Base-by-base conservation (phyloP, 176 grass and related monocot genomes). In the Rhynchospora tenuis region DNA sequence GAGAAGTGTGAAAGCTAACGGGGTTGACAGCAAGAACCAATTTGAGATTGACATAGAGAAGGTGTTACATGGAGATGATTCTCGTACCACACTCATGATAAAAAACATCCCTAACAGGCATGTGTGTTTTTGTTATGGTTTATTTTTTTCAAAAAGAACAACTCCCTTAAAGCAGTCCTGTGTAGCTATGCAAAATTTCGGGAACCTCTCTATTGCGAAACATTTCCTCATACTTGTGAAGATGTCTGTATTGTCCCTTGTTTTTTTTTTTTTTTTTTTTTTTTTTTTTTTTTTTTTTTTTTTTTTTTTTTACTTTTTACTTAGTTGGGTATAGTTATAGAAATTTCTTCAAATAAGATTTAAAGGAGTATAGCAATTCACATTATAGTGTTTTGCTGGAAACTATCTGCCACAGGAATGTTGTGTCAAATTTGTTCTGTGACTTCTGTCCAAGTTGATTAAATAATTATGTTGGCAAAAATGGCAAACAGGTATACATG, bases 101-200 rank as follows among this genome's bases (percentile, higher is more conserved):
- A 99, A 99, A 84, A 99, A 95, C 72, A 99, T 99, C 79, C 96
- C 93, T 31, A 99, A 99, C 85, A 99, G 93, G 96, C 95, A 91
- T 9, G 78, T 86, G 60, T 75, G 42, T 76, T 56, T 22, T 28
- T 84, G 44, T 61, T 51, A 70, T 43, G 14, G 29, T 70, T 43
- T 69, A 17, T 15, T 66, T 33, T 33, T 59, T 38, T 66, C 14
- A 15, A 66, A 66, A 66, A 12, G 10, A 66, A 33, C 14, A 13
- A 26, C 73, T 68, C 63, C 17, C 64, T 45, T 78, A 9, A 83
- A 82, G 26, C 50, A 74, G 67, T 0, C 3, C 31, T 63, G 26
- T 60, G 16, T 44, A 47, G 64, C 3, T 44, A 46, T 84, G 54
- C 5, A 43, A 24, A 42, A 28, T 23, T 48, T 2, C 56, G 72